Evolutionary conservation across 768 basidiomycete species (phyloP).

Genomic region (Lenzites betulinus): DNA sequence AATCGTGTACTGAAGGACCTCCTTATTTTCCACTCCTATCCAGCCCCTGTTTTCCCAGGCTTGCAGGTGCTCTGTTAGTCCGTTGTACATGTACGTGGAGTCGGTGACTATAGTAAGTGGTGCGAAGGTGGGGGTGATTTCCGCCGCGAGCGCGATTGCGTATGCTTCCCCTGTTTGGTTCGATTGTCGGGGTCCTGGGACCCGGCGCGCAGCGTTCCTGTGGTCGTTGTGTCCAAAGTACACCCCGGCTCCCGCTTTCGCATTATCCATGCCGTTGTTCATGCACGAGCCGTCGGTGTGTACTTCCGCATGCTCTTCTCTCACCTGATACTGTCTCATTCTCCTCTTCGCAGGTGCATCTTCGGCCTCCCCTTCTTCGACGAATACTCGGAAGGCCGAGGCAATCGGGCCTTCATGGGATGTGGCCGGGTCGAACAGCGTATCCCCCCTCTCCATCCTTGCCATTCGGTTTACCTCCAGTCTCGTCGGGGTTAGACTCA

Average conservation of each 20-base stretch:
- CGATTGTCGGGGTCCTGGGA: neutral
- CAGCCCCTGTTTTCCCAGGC: slow-evolving; percentile 20
- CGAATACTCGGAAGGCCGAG: too few relatives aligned
- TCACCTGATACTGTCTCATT: neutral
- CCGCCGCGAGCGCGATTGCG: neutral
- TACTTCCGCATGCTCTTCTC: neutral
- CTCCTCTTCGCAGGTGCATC: too few relatives aligned
- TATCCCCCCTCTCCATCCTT: neutral
- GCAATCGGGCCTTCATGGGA: neutral
- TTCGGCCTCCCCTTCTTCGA: too few relatives aligned
- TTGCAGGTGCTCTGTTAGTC: neutral
- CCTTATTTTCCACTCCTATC: slow-evolving; percentile 21
- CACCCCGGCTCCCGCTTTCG: neutral
- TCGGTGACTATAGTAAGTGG: neutral
- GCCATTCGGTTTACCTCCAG: neutral
- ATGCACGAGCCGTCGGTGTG: slow-evolving; percentile 2
- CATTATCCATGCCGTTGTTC: neutral
- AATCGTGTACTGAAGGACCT: neutral
- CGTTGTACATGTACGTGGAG: neutral
- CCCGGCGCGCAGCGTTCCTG: neutral
- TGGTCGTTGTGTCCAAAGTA: neutral
- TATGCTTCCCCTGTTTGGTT: neutral
- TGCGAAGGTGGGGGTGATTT: neutral
- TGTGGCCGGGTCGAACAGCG: neutral
- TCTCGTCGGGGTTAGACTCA: neutral